Evolutionary conservation across 73 alveolate genomes (phyloP), one percentile per base, ranked within the genome.

Genomic region (Paramecium sonneborni): DNA sequence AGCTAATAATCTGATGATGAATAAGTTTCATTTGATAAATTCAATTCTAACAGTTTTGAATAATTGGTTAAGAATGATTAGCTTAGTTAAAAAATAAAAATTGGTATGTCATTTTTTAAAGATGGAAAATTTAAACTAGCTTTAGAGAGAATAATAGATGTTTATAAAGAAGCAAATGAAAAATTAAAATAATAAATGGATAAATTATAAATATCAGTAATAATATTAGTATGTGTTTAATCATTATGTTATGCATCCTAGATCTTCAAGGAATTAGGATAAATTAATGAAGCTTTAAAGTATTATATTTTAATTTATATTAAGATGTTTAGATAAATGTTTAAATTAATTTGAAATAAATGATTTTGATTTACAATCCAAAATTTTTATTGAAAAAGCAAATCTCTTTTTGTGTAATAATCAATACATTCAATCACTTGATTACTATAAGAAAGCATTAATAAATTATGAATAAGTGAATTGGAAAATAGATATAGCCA

Each of bases 401-500:
- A 21, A 37, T 24, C 55, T 21, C 9, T 79, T 9, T 79, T 26
- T 79, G 11, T 34, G 12, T 5, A 72, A 72, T 18, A 43, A 79
- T 44, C 28, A 79, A 43, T 62, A 37, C 14, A 1, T 79, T 10
- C 18, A 23, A 26, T 32, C 90, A 1, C 48, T 79, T 11, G 90
- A 79, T 24, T 24, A 79, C 32, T 79, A 79, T 34, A 39, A 24
- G 8, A 79, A 79, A 79, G 90, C 90, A 11, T 44, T 79, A 18
- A 23, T 23, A 7, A 18, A 43, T 9, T 79, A 79, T 79, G 90
- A 79, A 34, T 79, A 79, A 34, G 74, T 79, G 6, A 79, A 79
- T 41, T 79, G 90, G 90, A 79, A 79, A 12, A 23, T 79, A 26
- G 90, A 79, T 21, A 79, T 79, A 11, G 90, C 90, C 2, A 79